Conservation (phyloP, 768 basidiomycete genomes). For the Infundibulicybe gibba region DNA sequence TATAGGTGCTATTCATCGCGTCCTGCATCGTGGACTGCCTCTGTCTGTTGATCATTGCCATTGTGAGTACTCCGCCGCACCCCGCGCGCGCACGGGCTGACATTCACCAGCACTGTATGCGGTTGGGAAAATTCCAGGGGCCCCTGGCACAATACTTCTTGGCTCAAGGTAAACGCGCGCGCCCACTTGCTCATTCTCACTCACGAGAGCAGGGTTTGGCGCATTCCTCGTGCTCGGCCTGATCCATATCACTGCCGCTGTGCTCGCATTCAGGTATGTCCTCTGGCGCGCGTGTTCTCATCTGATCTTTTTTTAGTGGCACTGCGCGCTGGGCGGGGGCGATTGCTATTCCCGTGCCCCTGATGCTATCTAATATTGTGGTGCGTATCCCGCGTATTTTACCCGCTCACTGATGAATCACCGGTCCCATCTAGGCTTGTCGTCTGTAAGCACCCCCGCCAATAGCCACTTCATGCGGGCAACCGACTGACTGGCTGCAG, state of each 20-base stretch:
- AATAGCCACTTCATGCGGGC: too few species aligned
- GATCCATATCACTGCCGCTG: conserved; percentile 12
- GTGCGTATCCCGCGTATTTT: conserved; percentile 10
- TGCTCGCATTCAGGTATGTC: conserved; percentile 12
- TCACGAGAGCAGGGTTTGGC: conserved; percentile 7
- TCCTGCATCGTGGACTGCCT: conserved; percentile 15
- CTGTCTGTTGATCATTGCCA: conserved; percentile 12
- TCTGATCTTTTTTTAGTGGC: background rate
- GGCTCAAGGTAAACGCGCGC: conserved; percentile 10
- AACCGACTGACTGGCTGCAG: too few species aligned
- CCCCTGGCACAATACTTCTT: conserved; percentile 17
- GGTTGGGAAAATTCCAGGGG: conserved; percentile 17
- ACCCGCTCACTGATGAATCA: background rate
- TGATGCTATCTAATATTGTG: conserved; percentile 15
- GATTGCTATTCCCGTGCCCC: conserved; percentile 12
- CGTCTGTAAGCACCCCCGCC: conserved; percentile 19
- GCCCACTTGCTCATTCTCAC: background rate
- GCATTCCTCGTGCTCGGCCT: conserved; percentile 16
- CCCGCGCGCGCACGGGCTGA: background rate
- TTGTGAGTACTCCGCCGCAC: conserved; percentile 8
- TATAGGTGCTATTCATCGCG: conserved; percentile 12
- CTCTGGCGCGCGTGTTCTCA: background rate
- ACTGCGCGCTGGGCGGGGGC: conserved; percentile 7
- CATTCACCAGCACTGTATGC: conserved; percentile 16
- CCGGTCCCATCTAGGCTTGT: conserved; percentile 13